Evolutionary conservation across 345 rosid genomes (phyloP).

Genomic region (Corymbia maculata): DNA sequence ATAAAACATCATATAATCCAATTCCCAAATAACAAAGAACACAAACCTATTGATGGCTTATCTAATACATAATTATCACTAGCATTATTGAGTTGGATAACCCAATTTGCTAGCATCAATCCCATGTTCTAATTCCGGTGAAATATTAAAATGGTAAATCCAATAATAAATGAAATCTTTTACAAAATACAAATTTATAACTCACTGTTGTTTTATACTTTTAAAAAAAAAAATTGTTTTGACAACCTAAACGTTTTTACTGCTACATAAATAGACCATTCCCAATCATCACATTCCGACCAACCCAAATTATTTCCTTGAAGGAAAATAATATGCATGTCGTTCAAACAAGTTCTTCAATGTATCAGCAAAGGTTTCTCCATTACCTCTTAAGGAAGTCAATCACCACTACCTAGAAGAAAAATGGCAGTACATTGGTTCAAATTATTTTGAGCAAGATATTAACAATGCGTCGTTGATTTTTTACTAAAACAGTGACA

Average conservation of each 20-base stretch:
- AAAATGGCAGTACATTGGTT: not conserved
- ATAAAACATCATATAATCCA: not conserved
- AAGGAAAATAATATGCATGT: too few relatives aligned
- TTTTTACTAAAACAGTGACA: not conserved
- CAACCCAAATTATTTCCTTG: not conserved
- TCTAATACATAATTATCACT: too few relatives aligned
- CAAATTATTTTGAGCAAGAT: not conserved
- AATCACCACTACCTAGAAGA: not conserved
- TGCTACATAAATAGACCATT: not conserved
- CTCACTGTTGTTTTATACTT: not conserved
- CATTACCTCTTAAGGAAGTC: not conserved
- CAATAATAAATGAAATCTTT: too few relatives aligned
- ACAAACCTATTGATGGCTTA: accelerated
- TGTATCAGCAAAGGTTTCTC: not conserved
- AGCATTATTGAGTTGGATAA: too few relatives aligned
- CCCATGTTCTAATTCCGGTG: not conserved
- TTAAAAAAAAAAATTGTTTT: not conserved
- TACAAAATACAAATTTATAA: too few relatives aligned
- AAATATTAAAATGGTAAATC: too few relatives aligned
- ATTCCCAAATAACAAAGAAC: not conserved
- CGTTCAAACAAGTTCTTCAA: not conserved
- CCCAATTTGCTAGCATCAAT: not conserved
- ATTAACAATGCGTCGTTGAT: not conserved
- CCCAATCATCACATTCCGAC: not conserved
- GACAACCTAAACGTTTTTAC: not conserved